Evolutionary conservation across 108 stramenopile genomes (phyloP).

Genomic region (Skeletonema potamos): DNA sequence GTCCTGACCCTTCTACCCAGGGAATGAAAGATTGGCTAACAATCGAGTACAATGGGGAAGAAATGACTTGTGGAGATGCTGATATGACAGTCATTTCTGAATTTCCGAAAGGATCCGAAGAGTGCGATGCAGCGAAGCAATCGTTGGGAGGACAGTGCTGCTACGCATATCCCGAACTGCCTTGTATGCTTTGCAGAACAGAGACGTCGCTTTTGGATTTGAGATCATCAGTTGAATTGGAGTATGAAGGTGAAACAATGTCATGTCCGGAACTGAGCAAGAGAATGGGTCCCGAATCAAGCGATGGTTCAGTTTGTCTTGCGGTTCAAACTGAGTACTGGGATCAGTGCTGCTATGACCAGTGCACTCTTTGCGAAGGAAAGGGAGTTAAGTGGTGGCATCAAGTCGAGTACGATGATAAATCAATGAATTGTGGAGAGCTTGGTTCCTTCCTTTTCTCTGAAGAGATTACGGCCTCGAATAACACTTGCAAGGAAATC

Average conservation of each 20-base stretch:
- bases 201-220: conserved; percentile 47
- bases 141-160: conserved; percentile 35
- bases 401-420: conserved; percentile 36
- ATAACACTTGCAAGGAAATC: conserved; percentile 32
- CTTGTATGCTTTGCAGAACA: conserved; percentile 46
- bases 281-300: conserved; percentile 32
- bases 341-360: conserved; percentile 42
- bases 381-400: conserved; percentile 49
- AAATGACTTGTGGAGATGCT: conserved; percentile 44
- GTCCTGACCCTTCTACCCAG: conserved; percentile 46
- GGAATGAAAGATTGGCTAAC: conserved; percentile 49
- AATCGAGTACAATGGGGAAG: conserved; percentile 32
- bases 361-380: conserved; percentile 45
- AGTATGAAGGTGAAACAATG: conserved; percentile 35
- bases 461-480: conserved; percentile 19
- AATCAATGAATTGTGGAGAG: conserved; percentile 38
- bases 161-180: conserved; percentile 37
- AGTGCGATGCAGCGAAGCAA: conserved; percentile 45
- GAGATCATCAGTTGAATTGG: conserved; percentile 28
- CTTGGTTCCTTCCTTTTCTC: conserved; percentile 31
- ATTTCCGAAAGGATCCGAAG: conserved; percentile 25
- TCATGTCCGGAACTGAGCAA: conserved; percentile 38
- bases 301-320: conserved; percentile 24
- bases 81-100: conserved; percentile 28
- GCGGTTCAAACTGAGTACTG: conserved; percentile 29